These are phyloP conservation scores for Craspedostauros australis DNA, from an alignment of 108 stramenopile genomes.

Conservation along the genomic window DNA sequence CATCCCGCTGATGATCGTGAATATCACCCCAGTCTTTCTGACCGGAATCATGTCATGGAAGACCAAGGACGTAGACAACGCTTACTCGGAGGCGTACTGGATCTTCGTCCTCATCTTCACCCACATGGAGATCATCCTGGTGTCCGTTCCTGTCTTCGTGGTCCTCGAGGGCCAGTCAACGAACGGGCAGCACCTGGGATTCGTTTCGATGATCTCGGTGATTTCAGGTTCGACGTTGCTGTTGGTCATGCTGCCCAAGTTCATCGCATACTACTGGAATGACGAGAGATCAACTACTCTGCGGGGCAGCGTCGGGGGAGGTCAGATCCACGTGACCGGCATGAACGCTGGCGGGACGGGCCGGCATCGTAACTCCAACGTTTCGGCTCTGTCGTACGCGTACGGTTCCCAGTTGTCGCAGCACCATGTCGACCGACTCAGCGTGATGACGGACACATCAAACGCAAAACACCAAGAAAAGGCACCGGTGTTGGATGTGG, in stretches of 20 bases:
- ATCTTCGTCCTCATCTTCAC: conserved; percentile 17
- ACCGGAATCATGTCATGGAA: conserved; percentile 11
- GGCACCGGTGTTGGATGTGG: no score
- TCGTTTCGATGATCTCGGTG: neutral
- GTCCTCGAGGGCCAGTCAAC: conserved; percentile 5
- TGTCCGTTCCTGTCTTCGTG: conserved; percentile 16
- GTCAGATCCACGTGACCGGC: no score
- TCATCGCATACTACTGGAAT: no score
- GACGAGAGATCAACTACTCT: no score
- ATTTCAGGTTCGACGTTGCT: conserved; percentile 7
- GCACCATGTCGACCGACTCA: no score
- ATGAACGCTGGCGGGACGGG: no score
- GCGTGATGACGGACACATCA: no score
- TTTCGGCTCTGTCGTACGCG: no score
- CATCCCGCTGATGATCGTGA: conserved; percentile 7
- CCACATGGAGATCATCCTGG: conserved; percentile 10
- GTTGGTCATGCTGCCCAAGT: conserved; percentile 17
- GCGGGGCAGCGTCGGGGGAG: no score
- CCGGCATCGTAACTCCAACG: no score
- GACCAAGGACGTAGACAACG: conserved; percentile 10
- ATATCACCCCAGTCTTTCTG: conserved; percentile 3
- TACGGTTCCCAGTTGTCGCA: no score
- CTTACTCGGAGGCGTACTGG: conserved; percentile 11
- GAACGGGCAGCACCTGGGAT: conserved; percentile 3
- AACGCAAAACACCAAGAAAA: no score